These are phyloP conservation scores for Mycena alexandri DNA, from an alignment of 768 basidiomycete species.

Conservation along the genomic window DNA sequence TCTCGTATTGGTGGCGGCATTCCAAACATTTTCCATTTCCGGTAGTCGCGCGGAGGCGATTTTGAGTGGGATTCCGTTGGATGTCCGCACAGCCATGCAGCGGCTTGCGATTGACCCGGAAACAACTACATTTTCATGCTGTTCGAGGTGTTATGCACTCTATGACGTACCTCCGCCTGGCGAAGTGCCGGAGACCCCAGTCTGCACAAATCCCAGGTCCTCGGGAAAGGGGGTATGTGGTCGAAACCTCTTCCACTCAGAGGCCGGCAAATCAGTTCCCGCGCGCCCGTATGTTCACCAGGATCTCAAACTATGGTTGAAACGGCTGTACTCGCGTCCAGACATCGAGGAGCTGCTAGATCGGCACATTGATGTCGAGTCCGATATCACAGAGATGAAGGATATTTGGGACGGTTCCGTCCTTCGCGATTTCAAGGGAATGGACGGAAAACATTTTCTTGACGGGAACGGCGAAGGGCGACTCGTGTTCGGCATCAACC, in stretches of 20 bases:
- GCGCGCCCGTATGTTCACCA: constrained; percentile 11
- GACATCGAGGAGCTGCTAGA: constrained; percentile 13
- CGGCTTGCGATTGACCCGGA: constrained; percentile 12
- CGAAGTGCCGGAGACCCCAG: background rate
- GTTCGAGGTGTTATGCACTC: constrained; percentile 8
- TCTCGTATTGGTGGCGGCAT: background rate
- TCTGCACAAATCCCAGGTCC: background rate
- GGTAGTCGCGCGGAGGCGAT: background rate
- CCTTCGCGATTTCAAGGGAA: constrained; percentile 31
- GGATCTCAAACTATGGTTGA: constrained; percentile 11
- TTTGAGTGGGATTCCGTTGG: constrained; percentile 8
- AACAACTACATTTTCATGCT: constrained; percentile 11
- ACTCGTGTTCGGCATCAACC: constrained; percentile 26
- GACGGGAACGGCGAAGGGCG: constrained; percentile 25
- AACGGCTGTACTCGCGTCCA: constrained; percentile 10
- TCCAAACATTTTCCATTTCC: constrained; percentile 8
- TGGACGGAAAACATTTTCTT: constrained; percentile 36
- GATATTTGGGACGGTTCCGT: constrained; percentile 18
- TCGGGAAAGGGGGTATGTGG: background rate
- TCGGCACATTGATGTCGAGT: constrained; percentile 8
- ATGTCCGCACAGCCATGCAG: constrained; percentile 6
- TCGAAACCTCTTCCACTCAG: constrained; percentile 1
- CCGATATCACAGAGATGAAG: background rate
- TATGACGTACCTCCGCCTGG: constrained; percentile 3
- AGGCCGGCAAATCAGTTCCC: background rate